Conservation (phyloP, 768 basidiomycete species). For the Tephrocybe sp. region DNA sequence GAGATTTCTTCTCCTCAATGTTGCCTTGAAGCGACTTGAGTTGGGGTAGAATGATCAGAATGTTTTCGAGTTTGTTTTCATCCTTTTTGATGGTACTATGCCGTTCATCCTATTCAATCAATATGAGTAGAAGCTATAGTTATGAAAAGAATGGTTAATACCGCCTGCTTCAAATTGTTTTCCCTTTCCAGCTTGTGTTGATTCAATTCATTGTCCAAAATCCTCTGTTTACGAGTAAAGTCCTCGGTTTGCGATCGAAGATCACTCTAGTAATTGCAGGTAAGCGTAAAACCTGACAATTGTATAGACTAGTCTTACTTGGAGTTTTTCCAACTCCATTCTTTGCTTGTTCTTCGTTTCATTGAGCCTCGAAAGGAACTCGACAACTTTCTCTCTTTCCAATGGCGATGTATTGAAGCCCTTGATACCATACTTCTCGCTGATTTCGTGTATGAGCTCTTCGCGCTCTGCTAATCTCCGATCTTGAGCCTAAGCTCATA, state of each 20-base stretch:
- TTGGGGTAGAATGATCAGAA: slow-evolving; percentile 51
- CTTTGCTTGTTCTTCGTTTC: slow-evolving; percentile 63
- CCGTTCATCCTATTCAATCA: slow-evolving; percentile 40
- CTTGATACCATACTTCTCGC: slow-evolving; percentile 64
- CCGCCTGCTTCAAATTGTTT: slow-evolving; percentile 55
- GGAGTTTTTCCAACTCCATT: slow-evolving; percentile 62
- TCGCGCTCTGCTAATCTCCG: slow-evolving; percentile 70
- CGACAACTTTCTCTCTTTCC: slow-evolving; percentile 65
- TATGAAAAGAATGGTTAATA: too few species aligned
- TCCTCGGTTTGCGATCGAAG: slow-evolving; percentile 56
- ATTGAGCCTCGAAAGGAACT: slow-evolving; percentile 66
- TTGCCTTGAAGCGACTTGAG: slow-evolving; percentile 55
- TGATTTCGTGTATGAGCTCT: slow-evolving; percentile 65
- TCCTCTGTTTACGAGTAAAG: slow-evolving; percentile 56
- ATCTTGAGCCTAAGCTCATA: slow-evolving; percentile 63
- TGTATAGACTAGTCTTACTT: slow-evolving; percentile 37
- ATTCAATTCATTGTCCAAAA: slow-evolving; percentile 55
- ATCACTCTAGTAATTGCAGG: slow-evolving; percentile 42
- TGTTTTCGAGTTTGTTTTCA: slow-evolving; percentile 56
- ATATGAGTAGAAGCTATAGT: too few species aligned
- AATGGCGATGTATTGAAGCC: slow-evolving; percentile 72
- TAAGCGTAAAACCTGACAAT: neutral
- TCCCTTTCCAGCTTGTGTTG: slow-evolving; percentile 51
- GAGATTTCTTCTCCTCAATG: slow-evolving; percentile 64
- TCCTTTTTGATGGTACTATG: slow-evolving; percentile 49